phyloP scores from a whole-genome alignment of 2,329 filamentous ascomycete genomes.

The Dothideomycetes sp. region DNA sequence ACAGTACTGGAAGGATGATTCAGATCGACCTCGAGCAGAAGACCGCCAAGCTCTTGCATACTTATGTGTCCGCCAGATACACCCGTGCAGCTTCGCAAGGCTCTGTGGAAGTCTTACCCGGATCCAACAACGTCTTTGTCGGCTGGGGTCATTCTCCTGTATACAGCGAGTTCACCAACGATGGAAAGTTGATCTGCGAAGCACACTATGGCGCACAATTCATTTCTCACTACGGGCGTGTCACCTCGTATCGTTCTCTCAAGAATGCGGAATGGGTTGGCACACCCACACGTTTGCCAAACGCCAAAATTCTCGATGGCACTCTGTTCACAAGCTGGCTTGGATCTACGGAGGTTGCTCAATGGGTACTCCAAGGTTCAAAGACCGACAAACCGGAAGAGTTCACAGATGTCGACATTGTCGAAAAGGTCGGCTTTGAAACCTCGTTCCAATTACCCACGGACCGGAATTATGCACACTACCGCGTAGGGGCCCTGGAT shows the following conservation, averaged over 20 bases:
- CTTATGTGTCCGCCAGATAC: slow-evolving; percentile 20
- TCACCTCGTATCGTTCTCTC: slow-evolving; percentile 40
- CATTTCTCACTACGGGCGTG: slow-evolving; percentile 30
- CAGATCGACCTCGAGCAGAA: slow-evolving; percentile 20
- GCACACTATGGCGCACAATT: slow-evolving; percentile 33
- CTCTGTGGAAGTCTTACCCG: slow-evolving; percentile 42
- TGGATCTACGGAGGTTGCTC: slow-evolving; percentile 15
- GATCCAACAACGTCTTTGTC: slow-evolving; percentile 43
- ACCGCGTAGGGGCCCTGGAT: slow-evolving; percentile 18
- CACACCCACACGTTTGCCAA: slow-evolving; percentile 2
- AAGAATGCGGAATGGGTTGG: slow-evolving; percentile 25
- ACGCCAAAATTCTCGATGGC: slow-evolving; percentile 28
- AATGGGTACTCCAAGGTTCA: slow-evolving; percentile 19
- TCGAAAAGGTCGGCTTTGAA: slow-evolving; percentile 16
- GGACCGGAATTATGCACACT: not conserved
- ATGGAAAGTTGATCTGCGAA: slow-evolving; percentile 45
- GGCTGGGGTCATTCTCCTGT: slow-evolving; percentile 42
- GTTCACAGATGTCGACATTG: slow-evolving; percentile 13
- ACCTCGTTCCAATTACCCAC: slow-evolving; percentile 13
- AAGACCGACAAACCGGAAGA: slow-evolving; percentile 13
- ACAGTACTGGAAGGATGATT: slow-evolving; percentile 22
- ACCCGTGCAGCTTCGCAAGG: slow-evolving; percentile 42
- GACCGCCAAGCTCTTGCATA: slow-evolving; percentile 21
- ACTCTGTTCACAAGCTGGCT: slow-evolving; percentile 17
- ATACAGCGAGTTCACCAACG: slow-evolving; percentile 32